phyloP scores from a whole-genome alignment of 1,284 basidiomycete species.

The Ustilago crameri region DNA sequence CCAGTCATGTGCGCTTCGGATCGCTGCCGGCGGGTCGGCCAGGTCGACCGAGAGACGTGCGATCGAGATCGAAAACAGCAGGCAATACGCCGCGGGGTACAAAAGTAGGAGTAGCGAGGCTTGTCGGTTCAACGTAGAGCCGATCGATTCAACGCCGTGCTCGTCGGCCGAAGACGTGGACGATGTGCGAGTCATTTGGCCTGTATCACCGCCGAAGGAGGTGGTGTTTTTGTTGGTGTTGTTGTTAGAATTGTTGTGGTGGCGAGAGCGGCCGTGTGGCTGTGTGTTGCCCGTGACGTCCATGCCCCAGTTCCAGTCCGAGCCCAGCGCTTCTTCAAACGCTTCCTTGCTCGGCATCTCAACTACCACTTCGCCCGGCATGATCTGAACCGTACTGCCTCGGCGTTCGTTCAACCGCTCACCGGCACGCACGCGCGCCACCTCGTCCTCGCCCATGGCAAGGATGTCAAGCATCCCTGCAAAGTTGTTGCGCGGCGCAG shows the following conservation, averaged over 20 bases:
- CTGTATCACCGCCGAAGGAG: slow-evolving; percentile 2
- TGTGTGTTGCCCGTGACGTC: slow-evolving; percentile 24
- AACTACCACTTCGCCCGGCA: slow-evolving; percentile 37
- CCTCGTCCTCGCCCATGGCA: slow-evolving; percentile 39
- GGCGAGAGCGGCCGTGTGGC: neutral
- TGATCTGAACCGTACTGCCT: slow-evolving; percentile 34
- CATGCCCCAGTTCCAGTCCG: slow-evolving; percentile 59
- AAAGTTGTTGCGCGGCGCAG: slow-evolving; percentile 21
- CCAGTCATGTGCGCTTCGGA: slow-evolving; percentile 34
- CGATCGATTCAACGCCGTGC: slow-evolving; percentile 55
- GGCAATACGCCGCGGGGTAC: slow-evolving; percentile 56
- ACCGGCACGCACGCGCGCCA: slow-evolving; percentile 20
- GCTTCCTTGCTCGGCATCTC: slow-evolving; percentile 49
- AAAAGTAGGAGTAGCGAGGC: slow-evolving; percentile 56
- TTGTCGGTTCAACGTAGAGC: slow-evolving; percentile 60
- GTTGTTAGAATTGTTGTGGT: neutral
- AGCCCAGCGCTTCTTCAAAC: slow-evolving; percentile 42
- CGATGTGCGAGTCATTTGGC: slow-evolving; percentile 24
- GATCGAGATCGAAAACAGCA: slow-evolving; percentile 59
- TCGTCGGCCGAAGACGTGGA: slow-evolving; percentile 36
- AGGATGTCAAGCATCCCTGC: slow-evolving; percentile 36
- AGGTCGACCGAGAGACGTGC: slow-evolving; percentile 50
- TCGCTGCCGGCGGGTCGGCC: slow-evolving; percentile 20
- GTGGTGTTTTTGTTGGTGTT: neutral
- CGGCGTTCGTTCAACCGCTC: slow-evolving; percentile 8